phyloP scores from a whole-genome alignment of 129 eudicot genomes.

The Silybum marianum region DNA sequence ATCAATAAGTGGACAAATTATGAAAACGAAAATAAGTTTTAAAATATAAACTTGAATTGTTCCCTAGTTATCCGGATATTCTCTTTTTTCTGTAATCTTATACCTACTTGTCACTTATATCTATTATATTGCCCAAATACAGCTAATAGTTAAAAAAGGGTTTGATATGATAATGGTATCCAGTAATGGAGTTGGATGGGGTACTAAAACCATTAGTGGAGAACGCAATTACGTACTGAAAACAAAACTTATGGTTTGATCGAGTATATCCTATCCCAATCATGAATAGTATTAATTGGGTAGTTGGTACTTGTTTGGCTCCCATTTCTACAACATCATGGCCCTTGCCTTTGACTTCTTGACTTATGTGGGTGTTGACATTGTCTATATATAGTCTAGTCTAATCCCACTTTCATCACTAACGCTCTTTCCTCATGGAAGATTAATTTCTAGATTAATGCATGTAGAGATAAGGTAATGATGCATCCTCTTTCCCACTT shows the following conservation, averaged over 20 bases:
- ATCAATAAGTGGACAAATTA: not conserved
- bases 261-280: conserved; percentile 17
- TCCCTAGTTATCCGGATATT: conserved; percentile 11
- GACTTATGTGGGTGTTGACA: conserved; percentile 31
- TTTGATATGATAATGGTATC: conserved; percentile 29
- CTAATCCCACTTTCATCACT: conserved; percentile 18
- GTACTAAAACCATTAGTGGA: conserved; percentile 30
- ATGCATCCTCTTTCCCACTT: not conserved
- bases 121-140: conserved; percentile 11
- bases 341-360: conserved; percentile 34
- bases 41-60: not conserved
- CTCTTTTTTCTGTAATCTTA: not conserved
- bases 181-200: conserved; percentile 26
- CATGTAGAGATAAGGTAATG: conserved; percentile 28
- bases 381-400: conserved; percentile 7
- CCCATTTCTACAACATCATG: conserved; percentile 27
- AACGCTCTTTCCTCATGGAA: not conserved
- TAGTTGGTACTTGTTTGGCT: conserved; percentile 33
- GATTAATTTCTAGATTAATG: conserved; percentile 16
- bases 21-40: not conserved
- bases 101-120: conserved; percentile 3
- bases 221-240: conserved; percentile 17
- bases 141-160: not conserved
- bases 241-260: conserved; percentile 31
- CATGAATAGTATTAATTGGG: conserved; percentile 22